A percentile compares a stretch with the other conserved stretches of the same genome.
phyloP scores from a whole-genome alignment of 352 stramenopile genomes.

The Globisporangium nunn region DNA sequence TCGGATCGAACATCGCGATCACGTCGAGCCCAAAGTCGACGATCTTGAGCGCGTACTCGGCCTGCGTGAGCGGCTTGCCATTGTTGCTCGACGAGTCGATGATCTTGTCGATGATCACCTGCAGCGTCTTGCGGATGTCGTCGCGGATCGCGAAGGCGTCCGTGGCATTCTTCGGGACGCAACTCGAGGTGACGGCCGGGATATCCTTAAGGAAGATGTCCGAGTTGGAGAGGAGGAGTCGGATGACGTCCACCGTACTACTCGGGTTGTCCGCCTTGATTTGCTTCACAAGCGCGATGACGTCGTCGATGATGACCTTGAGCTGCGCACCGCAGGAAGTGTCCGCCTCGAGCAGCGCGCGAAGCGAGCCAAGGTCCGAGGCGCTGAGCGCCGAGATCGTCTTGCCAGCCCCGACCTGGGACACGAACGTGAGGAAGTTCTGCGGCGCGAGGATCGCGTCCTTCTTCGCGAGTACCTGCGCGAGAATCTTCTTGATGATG shows the following conservation, averaged over 20 bases:
- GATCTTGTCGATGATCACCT: slow-evolving; percentile 51
- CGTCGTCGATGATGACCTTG: slow-evolving; percentile 38
- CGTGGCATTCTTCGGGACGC: slow-evolving; percentile 26
- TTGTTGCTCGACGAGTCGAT: slow-evolving; percentile 25
- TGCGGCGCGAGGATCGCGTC: slow-evolving; percentile 23
- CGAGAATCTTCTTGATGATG: slow-evolving; percentile 13
- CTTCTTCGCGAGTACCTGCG: slow-evolving; percentile 24
- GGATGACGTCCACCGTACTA: slow-evolving; percentile 30
- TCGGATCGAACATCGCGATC: slow-evolving; percentile 43
- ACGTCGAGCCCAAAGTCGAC: slow-evolving; percentile 29
- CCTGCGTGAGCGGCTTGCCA: slow-evolving; percentile 25
- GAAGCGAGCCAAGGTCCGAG: neutral
- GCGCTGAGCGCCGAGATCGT: slow-evolving; percentile 3
- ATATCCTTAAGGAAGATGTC: slow-evolving; percentile 39
- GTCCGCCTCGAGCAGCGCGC: slow-evolving; percentile 8
- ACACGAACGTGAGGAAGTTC: slow-evolving; percentile 3
- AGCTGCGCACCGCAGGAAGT: slow-evolving; percentile 34
- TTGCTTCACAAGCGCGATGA: slow-evolving; percentile 30
- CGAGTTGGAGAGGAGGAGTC: slow-evolving; percentile 29
- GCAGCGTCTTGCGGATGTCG: slow-evolving; percentile 39
- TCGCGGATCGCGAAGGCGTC: slow-evolving; percentile 39
- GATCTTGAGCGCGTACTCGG: slow-evolving; percentile 33
- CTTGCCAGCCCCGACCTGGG: slow-evolving; percentile 1
- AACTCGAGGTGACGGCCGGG: slow-evolving; percentile 34
- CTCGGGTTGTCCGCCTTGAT: slow-evolving; percentile 23